Base-by-base conservation (phyloP, 345 rosid genomes). In the Dovyalis caffra region DNA sequence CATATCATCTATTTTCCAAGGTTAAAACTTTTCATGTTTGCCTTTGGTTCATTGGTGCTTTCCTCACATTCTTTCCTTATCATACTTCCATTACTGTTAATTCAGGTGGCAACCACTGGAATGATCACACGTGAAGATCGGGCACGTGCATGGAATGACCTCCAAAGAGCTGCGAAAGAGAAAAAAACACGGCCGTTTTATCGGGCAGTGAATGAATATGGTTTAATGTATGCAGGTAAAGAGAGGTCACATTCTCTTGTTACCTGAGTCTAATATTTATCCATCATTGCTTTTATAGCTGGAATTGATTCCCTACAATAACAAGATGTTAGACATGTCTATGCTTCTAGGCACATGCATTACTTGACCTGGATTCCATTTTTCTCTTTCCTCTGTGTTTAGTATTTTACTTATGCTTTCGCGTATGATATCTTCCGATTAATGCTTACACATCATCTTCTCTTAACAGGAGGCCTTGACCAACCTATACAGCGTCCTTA, bases 141-240 rank as follows among this genome's bases (percentile, higher is more conserved):
- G 69, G 68, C 69, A 49, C 81, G 23, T 43, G 94, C 91, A 64
- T 95, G 99, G 99, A 85, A 74, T 62, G 94, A 90, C 40, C 94
- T 95, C 74, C 90, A 80, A 51, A 76, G 74, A 74, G 97, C 91
- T 47, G 94, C 94, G 49, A 86, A 81, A 79, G 83, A 79, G 70
- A 89, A 87, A 74, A 85, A 83, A 64, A 79, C 80, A 37, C 82
- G 97, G 33, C 92, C 99, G 61, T 95, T 95, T 81, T 92, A 86
- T 82, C 88, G 99, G 34, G 94, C 85, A 8, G 91, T 84, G 68
- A 78, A 92, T 79, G 87, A 91, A 64, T 64, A 58, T 58, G 92
- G 95, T 82, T 86, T 95, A 34, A 95, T 95, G 99, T 91, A 92
- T 80, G 97, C 99, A 88, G 99, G 99, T 92, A 84, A 43, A 74